phyloP scores from a whole-genome alignment of 176 grass and related monocot species.

The Oryza brachyantha region DNA sequence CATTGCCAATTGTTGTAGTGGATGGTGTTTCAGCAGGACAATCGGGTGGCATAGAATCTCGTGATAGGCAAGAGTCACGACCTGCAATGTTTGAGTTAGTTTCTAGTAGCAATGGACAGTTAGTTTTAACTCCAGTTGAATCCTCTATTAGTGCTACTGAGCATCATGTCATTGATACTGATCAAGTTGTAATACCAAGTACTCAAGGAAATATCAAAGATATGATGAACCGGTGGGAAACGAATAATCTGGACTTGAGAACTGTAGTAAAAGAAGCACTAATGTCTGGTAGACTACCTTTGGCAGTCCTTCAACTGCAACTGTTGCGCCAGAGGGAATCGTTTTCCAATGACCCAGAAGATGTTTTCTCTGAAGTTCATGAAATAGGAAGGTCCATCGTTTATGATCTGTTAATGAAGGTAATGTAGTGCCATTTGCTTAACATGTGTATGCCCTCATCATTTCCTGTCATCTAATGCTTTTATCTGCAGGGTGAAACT shows the following conservation, averaged over 20 bases:
- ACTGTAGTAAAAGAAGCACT: constrained; percentile 92
- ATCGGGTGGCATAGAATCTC: constrained; percentile 34
- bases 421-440: constrained; percentile 29
- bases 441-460: constrained; percentile 10
- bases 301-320: constrained; percentile 95
- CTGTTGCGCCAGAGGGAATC: constrained; percentile 63
- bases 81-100: constrained; percentile 32
- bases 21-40: constrained; percentile 46
- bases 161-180: constrained; percentile 27
- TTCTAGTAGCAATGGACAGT: constrained; percentile 38
- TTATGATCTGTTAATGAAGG: constrained; percentile 96
- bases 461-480: constrained; percentile 36
- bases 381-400: constrained; percentile 80
- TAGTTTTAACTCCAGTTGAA: constrained; percentile 53
- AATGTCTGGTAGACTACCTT: constrained; percentile 73
- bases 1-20: constrained; percentile 37
- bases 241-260: constrained; percentile 74
- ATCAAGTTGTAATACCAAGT: constrained; percentile 35
- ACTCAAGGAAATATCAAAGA: constrained; percentile 83
- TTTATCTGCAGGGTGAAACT: constrained; percentile 71
- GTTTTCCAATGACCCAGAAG: constrained; percentile 42
- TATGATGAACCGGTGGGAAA: constrained; percentile 89
- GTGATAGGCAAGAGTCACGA: constrained; percentile 37
- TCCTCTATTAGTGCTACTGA: constrained; percentile 41
- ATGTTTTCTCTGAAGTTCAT: constrained; percentile 85